Percentiles rank a stretch among this genome's conserved stretches.
Evolutionary conservation across 2,329 filamentous ascomycete genomes (phyloP).

Genomic region (Penicillium sp.): DNA sequence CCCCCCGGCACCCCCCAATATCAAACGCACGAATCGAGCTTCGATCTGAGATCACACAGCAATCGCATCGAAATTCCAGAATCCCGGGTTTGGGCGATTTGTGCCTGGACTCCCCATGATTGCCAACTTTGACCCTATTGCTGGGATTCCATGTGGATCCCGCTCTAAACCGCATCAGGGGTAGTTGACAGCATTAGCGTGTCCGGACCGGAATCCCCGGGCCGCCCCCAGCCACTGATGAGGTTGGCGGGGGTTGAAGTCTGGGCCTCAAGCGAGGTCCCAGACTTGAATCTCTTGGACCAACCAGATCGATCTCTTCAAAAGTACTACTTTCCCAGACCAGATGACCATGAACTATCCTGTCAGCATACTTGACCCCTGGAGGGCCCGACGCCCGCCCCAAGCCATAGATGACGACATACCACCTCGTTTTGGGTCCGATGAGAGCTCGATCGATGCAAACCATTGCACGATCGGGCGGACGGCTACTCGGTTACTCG

Average conservation of each 20-base stretch:
- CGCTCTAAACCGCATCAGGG: neutral
- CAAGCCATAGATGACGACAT: slow-evolving; percentile 14
- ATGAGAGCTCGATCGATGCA: slow-evolving; percentile 18
- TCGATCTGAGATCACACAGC: neutral
- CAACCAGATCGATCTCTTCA: neutral
- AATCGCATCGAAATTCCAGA: neutral
- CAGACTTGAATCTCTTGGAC: neutral
- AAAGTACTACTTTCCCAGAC: neutral
- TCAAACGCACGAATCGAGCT: neutral
- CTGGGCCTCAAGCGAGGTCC: slow-evolving; percentile 1
- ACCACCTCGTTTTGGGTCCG: neutral
- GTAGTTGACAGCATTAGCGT: slow-evolving; percentile 23
- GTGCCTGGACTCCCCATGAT: slow-evolving; percentile 14
- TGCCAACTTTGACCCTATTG: slow-evolving; percentile 18
- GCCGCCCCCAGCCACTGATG: slow-evolving; percentile 7
- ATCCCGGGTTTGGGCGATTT: neutral
- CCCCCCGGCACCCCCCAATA: neutral
- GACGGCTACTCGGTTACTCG: slow-evolving; percentile 4
- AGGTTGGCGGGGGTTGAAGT: neutral
- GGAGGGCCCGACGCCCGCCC: neutral
- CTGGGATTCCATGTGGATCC: slow-evolving; percentile 8
- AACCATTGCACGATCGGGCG: slow-evolving; percentile 24
- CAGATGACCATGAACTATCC: slow-evolving; percentile 1
- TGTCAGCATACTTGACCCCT: neutral
- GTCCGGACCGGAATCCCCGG: slow-evolving; percentile 22